Base-by-base conservation (phyloP, 129 eudicot species). In the Helichrysum umbraculigerum region DNA sequence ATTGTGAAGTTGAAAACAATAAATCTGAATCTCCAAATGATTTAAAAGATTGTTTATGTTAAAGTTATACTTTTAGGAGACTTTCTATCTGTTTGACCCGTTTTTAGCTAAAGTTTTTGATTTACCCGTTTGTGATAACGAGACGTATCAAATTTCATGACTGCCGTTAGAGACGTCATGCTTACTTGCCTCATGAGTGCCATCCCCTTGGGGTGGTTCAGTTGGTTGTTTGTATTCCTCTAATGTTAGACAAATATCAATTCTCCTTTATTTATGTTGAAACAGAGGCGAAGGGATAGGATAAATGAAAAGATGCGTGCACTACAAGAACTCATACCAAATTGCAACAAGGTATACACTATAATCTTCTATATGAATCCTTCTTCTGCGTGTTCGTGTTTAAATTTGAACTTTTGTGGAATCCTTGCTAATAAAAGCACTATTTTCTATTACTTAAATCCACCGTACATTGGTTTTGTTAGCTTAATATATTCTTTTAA, bases 281-380 rank as follows among this genome's bases (percentile, higher is more conserved):
- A 83, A 90, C 96, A 95, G 99, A 89, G 97, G 83, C 92, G 99
- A 77, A 87, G 99, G 70, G 97, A 91, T 80, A 83, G 99, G 81
- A 95, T 95, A 74, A 95, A 95, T n/a, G 99, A 95, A 83, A 95
- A 95, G 86, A 95, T 95, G 99, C 96, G 99, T 66, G 96, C 97
- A 21, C 77, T 95, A 50, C 99, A 95, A 78, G 99, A 95, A 80
- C 99, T 95, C 65, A 91, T 95, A 79, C 99, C 99, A 32, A 95
- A 95, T 72, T 95, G 99, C 90, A 95, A 91, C 85, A 95, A 95
- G 96, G 99, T 95, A 86, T 15, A 21, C n/a, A 50, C 32, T 66
- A 19, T 56, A 37, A 64, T 62, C 6, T 21, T 7, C 41, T 28
- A 19, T 67, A 52, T 67, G 63, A 22, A 28, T 71, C 50, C 33